Evolutionary conservation across 2,329 filamentous ascomycete species (phyloP).

Genomic region (Ceratocystis cacaofunesta): DNA sequence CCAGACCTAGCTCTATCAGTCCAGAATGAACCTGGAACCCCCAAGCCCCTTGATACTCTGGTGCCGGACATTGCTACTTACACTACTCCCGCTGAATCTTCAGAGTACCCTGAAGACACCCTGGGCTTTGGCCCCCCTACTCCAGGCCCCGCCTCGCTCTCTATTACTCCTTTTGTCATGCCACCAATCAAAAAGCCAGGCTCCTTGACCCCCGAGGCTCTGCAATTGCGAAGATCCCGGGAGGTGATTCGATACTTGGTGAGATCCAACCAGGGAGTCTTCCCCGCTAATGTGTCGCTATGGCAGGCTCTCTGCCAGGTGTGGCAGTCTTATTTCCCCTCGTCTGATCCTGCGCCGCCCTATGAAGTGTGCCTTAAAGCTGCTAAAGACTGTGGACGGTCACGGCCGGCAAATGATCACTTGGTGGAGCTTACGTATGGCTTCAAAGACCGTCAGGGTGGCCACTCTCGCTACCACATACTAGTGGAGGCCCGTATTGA

Average conservation of each 20-base stretch:
- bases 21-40: neutral
- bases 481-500: conserved; percentile 30
- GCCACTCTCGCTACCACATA: conserved; percentile 31
- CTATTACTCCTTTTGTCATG: conserved; percentile 13
- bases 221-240: conserved; percentile 23
- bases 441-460: conserved; percentile 29
- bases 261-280: conserved; percentile 30
- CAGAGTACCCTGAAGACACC: conserved; percentile 3
- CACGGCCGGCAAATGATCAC: conserved; percentile 18
- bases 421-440: conserved; percentile 31
- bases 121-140: neutral
- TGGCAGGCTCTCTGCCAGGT: conserved; percentile 33
- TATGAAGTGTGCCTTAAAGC: conserved; percentile 28
- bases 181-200: conserved; percentile 21
- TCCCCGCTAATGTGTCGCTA: conserved; percentile 36
- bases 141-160: neutral
- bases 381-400: conserved; percentile 27
- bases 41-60: neutral
- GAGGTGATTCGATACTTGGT: conserved; percentile 31
- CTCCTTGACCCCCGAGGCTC: conserved; percentile 22
- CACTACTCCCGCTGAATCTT: neutral
- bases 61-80: neutral
- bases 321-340: conserved; percentile 30
- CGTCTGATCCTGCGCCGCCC: conserved; percentile 26
- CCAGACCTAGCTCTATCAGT: neutral